These are phyloP conservation scores for Haematococcus sp. DNA, from an alignment of 139 green algal genomes.

Conservation along the genomic window DNA sequence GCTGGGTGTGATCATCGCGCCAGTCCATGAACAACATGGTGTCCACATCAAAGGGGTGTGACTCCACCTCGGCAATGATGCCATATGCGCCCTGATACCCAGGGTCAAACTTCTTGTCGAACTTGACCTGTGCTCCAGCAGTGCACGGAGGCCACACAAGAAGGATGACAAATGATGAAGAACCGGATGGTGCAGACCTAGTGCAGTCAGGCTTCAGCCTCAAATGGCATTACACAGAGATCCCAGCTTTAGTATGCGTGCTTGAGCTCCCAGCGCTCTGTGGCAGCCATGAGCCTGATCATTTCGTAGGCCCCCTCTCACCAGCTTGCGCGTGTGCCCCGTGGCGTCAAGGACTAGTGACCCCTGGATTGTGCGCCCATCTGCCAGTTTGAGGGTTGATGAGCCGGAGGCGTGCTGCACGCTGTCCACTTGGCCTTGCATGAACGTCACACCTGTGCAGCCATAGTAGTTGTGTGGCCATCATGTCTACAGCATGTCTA, in stretches of 20 bases:
- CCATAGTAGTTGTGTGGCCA: too few relatives aligned
- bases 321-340: constrained; percentile 82
- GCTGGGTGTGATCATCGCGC: constrained; percentile 87
- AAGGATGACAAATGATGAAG: too few relatives aligned
- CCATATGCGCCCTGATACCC: constrained; percentile 95
- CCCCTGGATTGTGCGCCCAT: constrained; percentile 37
- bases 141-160: neutral
- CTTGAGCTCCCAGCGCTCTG: too few relatives aligned
- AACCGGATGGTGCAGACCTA: too few relatives aligned
- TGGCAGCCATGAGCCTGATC: too few relatives aligned
- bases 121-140: constrained; percentile 55
- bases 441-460: constrained; percentile 38
- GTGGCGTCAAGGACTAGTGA: constrained; percentile 91
- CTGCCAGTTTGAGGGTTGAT: constrained; percentile 53
- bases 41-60: constrained; percentile 87
- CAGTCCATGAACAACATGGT: constrained; percentile 99
- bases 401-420: constrained; percentile 55
- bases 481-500: too few relatives aligned
- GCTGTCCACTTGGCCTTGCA: constrained; percentile 58
- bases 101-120: constrained; percentile 89
- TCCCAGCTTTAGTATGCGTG: too few relatives aligned
- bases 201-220: too few relatives aligned
- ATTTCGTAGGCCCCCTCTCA: neutral
- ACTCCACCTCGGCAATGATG: constrained; percentile 84
- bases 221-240: too few relatives aligned